These are phyloP conservation scores for Puccinia horiana DNA, from an alignment of 1,284 basidiomycete species.

Conservation along the genomic window DNA sequence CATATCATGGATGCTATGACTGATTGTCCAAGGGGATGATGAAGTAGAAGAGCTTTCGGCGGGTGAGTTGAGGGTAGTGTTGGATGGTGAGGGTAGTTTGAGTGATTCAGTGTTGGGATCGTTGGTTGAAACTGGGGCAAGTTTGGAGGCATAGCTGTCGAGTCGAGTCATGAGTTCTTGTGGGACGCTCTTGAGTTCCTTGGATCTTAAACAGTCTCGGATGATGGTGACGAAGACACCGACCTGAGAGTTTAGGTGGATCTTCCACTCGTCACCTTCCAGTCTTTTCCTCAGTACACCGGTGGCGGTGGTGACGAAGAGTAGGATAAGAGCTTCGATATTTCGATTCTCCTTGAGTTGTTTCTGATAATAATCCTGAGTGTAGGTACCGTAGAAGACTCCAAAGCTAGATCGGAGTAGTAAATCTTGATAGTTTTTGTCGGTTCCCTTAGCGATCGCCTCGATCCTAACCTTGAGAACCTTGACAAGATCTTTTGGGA, in stretches of 20 bases:
- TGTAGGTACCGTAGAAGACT: slow-evolving; percentile 74
- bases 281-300: slow-evolving; percentile 58
- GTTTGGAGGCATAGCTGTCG: slow-evolving; percentile 78
- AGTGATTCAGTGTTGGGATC: neutral
- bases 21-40: slow-evolving; percentile 38
- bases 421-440: slow-evolving; percentile 79
- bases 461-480: slow-evolving; percentile 81
- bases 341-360: slow-evolving; percentile 95
- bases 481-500: slow-evolving; percentile 87
- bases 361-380: slow-evolving; percentile 75
- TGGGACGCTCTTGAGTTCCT: slow-evolving; percentile 63
- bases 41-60: slow-evolving; percentile 23
- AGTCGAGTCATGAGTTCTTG: slow-evolving; percentile 77
- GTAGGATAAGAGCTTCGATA: slow-evolving; percentile 93
- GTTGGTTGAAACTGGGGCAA: slow-evolving; percentile 64
- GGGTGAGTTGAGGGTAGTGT: slow-evolving; percentile 17
- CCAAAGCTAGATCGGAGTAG: slow-evolving; percentile 82
- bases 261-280: slow-evolving; percentile 82
- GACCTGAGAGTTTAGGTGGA: slow-evolving; percentile 86
- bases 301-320: slow-evolving; percentile 88
- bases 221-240: slow-evolving; percentile 82
- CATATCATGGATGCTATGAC: slow-evolving; percentile 68
- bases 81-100: slow-evolving; percentile 32
- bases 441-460: slow-evolving; percentile 86
- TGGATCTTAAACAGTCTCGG: slow-evolving; percentile 68